These are phyloP conservation scores for Paratinospora sagittata DNA, from an alignment of 164 flowering plant species.

Conservation along the genomic window DNA sequence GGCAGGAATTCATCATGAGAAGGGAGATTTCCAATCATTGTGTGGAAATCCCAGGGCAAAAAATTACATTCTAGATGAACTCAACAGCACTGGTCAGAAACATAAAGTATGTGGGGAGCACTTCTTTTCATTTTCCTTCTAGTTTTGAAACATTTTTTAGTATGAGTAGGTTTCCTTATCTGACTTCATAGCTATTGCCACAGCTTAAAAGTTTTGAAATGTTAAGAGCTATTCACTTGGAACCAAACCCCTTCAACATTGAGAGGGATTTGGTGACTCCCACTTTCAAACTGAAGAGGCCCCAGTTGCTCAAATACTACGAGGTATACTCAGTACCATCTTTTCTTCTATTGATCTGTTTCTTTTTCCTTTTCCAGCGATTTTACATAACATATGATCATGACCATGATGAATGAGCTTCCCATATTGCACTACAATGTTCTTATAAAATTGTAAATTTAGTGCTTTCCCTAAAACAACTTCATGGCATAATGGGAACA, in stretches of 20 bases:
- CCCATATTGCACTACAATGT: neutral
- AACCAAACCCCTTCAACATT: constrained; percentile 83
- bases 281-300: constrained; percentile 92
- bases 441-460: neutral
- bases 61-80: constrained; percentile 66
- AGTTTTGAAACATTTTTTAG: neutral
- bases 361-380: too few relatives aligned
- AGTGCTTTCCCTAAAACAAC: neutral
- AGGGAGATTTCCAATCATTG: constrained; percentile 61
- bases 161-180: neutral
- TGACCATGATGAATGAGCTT: neutral
- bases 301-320: constrained; percentile 81
- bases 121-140: neutral
- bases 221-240: constrained; percentile 78
- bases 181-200: constrained; percentile 10
- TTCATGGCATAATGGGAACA: neutral
- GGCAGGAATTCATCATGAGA: constrained; percentile 53
- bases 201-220: constrained; percentile 97
- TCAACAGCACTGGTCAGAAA: constrained; percentile 66
- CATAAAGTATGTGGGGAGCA: constrained; percentile 55
- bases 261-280: constrained; percentile 95
- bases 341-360: neutral
- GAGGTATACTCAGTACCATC: constrained; percentile 39
- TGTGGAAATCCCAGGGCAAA: constrained; percentile 72
- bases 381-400: neutral